Evolutionary conservation across 495 filamentous ascomycete genomes (phyloP).

Genomic region (Xylaria cubensis): DNA sequence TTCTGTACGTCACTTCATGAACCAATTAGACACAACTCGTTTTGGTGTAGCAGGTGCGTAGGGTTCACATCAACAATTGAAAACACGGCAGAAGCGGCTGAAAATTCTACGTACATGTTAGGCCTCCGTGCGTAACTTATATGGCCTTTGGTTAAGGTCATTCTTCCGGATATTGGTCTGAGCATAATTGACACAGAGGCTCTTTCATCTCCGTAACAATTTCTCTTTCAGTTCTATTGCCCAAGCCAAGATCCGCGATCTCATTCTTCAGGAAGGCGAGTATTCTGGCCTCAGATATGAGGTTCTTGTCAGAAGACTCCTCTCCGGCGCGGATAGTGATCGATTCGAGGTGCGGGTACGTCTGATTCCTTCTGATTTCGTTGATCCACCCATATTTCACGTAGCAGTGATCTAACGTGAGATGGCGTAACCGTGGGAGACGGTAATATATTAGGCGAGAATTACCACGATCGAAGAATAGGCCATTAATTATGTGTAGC

Average conservation of each 20-base stretch:
- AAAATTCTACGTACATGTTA: too few species aligned
- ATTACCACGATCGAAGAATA: rapidly evolving
- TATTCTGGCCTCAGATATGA: neutral
- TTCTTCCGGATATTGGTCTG: too few species aligned
- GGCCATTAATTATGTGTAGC: neutral
- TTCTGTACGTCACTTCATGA: neutral
- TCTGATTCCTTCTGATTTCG: neutral
- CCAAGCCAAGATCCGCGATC: neutral
- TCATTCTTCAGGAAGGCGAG: neutral
- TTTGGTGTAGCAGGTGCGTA: too few species aligned
- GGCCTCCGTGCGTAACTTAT: too few species aligned
- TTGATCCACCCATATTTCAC: neutral
- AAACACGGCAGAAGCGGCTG: too few species aligned
- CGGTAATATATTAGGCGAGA: too few species aligned
- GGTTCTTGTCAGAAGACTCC: neutral
- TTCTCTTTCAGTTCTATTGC: neutral
- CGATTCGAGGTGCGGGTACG: neutral
- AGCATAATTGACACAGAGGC: neutral
- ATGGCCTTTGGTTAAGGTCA: too few species aligned
- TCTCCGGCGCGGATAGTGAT: neutral
- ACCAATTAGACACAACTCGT: too few species aligned
- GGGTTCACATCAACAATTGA: too few species aligned
- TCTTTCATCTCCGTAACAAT: neutral
- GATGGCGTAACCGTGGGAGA: neutral
- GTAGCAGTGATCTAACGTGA: neutral